Evolutionary conservation across 345 rosid species (phyloP).

Genomic region (Rhodamnia rubescens): DNA sequence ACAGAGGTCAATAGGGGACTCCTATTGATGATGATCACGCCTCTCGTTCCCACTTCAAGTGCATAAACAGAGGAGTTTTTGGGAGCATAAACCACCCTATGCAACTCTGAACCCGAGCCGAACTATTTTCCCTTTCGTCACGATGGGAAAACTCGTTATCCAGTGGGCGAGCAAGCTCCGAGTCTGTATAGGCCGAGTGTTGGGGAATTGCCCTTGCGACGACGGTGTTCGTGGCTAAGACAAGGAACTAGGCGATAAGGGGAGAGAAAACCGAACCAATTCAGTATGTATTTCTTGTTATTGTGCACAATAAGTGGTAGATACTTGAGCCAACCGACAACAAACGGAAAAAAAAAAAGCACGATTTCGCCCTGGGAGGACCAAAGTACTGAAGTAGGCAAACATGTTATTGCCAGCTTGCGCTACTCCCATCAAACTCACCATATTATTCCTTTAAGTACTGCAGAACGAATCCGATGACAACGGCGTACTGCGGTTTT

Average conservation of each 20-base stretch:
- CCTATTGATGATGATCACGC: not conserved
- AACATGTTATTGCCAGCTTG: not conserved
- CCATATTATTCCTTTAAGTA: not conserved
- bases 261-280: not conserved
- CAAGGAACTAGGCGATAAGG: not conserved
- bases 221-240: not conserved
- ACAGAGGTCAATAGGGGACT: not conserved
- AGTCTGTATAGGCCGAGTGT: not conserved
- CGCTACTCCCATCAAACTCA: not conserved
- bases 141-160: not conserved
- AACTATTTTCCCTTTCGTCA: not conserved
- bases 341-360: not conserved
- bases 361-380: not conserved
- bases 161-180: not conserved
- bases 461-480: not conserved
- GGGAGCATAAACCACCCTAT: not conserved
- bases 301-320: not conserved
- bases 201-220: not conserved
- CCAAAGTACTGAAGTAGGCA: not conserved
- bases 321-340: not conserved
- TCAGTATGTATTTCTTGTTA: not conserved
- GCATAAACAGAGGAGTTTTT: not conserved
- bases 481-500: not conserved
- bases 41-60: not conserved
- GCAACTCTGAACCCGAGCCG: not conserved